Conservation (phyloP, 2,329 filamentous ascomycete genomes). For the Chaetomiaceae sp. region DNA sequence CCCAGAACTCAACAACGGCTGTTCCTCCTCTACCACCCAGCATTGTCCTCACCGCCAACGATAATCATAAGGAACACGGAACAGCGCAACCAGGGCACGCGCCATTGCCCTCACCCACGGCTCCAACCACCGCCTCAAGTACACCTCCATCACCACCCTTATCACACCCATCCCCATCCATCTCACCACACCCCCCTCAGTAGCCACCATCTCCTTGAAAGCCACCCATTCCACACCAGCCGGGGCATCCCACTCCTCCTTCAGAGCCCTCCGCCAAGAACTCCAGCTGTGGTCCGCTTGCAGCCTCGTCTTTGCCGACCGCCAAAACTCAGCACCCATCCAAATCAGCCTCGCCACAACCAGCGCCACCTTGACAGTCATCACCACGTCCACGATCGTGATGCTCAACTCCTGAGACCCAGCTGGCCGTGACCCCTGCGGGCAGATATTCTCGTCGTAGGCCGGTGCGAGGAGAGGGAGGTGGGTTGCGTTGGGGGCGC, state of each 20-base stretch:
- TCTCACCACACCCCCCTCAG: too few relatives aligned
- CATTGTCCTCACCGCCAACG: neutral
- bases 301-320: constrained; percentile 13
- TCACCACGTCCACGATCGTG: constrained; percentile 35
- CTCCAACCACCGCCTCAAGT: neutral
- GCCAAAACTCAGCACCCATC: constrained; percentile 19
- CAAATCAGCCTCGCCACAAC: constrained; percentile 25
- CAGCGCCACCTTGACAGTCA: constrained; percentile 34
- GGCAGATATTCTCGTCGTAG: constrained; percentile 48
- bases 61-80: neutral
- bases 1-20: neutral
- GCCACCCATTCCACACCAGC: too few relatives aligned
- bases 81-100: too few relatives aligned
- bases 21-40: too few relatives aligned
- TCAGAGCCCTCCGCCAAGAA: neutral
- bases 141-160: neutral
- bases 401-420: constrained; percentile 42
- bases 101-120: too few relatives aligned
- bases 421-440: constrained; percentile 41
- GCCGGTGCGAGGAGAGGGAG: constrained; percentile 48
- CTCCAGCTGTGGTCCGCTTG: neutral
- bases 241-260: neutral
- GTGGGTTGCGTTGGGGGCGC: constrained; percentile 46
- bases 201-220: too few relatives aligned
- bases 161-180: neutral